Evolutionary conservation across 805 yeast species (phyloP).

Genomic region (Metschnikowia santaceciliae): DNA sequence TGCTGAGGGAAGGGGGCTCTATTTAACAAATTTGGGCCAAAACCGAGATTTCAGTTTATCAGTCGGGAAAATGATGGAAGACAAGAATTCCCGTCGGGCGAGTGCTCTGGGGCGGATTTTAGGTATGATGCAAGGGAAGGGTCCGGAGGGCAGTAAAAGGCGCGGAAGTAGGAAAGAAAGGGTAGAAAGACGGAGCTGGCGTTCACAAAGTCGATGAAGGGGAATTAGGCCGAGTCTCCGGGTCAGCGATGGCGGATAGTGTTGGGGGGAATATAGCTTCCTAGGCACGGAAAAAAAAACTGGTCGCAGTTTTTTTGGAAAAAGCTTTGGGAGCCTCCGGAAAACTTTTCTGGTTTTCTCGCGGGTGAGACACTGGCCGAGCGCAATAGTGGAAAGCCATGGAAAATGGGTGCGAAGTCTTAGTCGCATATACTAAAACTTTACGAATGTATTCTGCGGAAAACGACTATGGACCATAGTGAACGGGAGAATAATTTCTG

Average conservation of each 20-base stretch:
- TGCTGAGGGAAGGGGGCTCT: too few species aligned
- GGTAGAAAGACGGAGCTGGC: neutral
- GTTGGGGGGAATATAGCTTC: neutral
- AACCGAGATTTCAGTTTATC: neutral
- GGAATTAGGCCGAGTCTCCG: neutral
- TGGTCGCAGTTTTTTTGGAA: slow-evolving; percentile 1
- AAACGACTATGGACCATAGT: too few species aligned
- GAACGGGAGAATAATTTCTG: too few species aligned
- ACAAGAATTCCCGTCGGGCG: too few species aligned
- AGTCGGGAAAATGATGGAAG: too few species aligned
- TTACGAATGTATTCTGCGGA: too few species aligned
- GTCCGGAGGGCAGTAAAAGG: neutral
- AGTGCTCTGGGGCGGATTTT: neutral
- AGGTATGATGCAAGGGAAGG: slow-evolving; percentile 1
- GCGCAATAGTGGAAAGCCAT: neutral
- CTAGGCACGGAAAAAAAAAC: slow-evolving; percentile 3
- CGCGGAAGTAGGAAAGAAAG: neutral
- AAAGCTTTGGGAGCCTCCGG: neutral
- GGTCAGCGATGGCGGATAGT: neutral
- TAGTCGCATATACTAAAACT: neutral
- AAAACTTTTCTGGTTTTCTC: slow-evolving; percentile 4
- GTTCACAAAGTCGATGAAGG: neutral
- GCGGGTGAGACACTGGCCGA: slow-evolving; percentile 6
- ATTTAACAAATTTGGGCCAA: too few species aligned
- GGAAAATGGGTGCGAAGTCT: slow-evolving; percentile 1